phyloP scores from a whole-genome alignment of 805 yeast species.

The Lipomyces starkeyi region DNA sequence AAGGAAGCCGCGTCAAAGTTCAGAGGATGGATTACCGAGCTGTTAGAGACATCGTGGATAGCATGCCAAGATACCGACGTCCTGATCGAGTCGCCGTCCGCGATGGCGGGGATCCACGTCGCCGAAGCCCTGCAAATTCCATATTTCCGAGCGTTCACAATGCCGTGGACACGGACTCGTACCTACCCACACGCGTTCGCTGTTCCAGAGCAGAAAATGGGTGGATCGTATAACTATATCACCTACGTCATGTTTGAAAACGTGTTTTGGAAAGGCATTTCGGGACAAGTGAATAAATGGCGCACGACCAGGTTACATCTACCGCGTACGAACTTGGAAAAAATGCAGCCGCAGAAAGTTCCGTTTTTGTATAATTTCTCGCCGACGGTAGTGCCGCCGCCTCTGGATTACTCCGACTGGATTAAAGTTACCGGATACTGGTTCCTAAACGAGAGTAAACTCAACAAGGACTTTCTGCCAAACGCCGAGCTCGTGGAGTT shows the following conservation, averaged over 20 bases:
- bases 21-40: constrained; percentile 79
- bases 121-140: constrained; percentile 92
- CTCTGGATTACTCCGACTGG: constrained; percentile 95
- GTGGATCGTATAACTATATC: constrained; percentile 90
- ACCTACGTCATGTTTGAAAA: constrained; percentile 94
- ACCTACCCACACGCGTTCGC: constrained; percentile 97
- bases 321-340: constrained; percentile 70
- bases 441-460: constrained; percentile 73
- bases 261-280: constrained; percentile 90
- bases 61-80: constrained; percentile 86
- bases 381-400: constrained; percentile 87
- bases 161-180: constrained; percentile 98
- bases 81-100: constrained; percentile 92
- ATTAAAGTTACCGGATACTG: constrained; percentile 95
- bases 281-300: constrained; percentile 88
- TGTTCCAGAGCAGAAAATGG: constrained; percentile 90
- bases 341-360: constrained; percentile 74
- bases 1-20: constrained; percentile 83
- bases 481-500: constrained; percentile 64
- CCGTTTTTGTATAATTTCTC: constrained; percentile 91
- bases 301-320: constrained; percentile 69
- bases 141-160: constrained; percentile 91
- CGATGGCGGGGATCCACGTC: constrained; percentile 93
- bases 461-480: constrained; percentile 59
- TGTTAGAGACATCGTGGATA: constrained; percentile 76